Base-by-base conservation (phyloP, 352 stramenopile genomes). In the Globisporangium nunn region DNA sequence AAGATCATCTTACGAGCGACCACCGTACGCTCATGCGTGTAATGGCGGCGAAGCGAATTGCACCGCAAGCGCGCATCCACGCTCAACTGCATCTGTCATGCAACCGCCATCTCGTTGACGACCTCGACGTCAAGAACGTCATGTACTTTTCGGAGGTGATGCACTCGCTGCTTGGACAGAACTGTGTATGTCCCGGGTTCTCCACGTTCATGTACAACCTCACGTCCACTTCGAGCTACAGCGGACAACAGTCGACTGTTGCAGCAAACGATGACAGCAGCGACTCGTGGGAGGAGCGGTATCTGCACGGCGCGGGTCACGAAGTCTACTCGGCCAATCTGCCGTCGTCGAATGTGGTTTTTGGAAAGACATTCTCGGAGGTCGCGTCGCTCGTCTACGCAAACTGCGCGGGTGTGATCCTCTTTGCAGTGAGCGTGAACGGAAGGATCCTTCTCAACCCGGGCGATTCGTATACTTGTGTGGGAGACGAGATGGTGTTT, bases 181-280 rank as follows among this genome's bases (percentile, higher is more conserved):
- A 91, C 69, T 94, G 84, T 50, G 75, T 92, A 50, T 94, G 84
- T 35, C 84, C 84, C 10, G 84, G 81, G 4, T 94, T 94, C 50
- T 92, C 84, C 2, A 94, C 84, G 11, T 84, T 94, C 60, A 90
- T 94, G 44, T 94, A 94, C 64, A 92, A 88, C 44, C 61, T 94
- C 33, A 94, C 84, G 30, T 87, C 80, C 3, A 91, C 81, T 8
- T 91, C 84, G 7, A 91, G 81, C 52, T 88, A 81, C 46, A 74
- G 81, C 56, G 63, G 56, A 11, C 52, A 72, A 0, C 31, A 54
- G 31, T 12, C 31, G 7, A 31, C 6, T 8, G 56, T 63, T 11
- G 66, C 60, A 6, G 63, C 68, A 4, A 18, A 18, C 37, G 57
- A 78, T 48, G 56, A 63, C 17, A 63, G 57, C 17, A 58, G 70